Evolutionary conservation across 2,329 filamentous ascomycete genomes (phyloP), one percentile per base, ranked within the genome.

Genomic region (Bipolaris cookei): DNA sequence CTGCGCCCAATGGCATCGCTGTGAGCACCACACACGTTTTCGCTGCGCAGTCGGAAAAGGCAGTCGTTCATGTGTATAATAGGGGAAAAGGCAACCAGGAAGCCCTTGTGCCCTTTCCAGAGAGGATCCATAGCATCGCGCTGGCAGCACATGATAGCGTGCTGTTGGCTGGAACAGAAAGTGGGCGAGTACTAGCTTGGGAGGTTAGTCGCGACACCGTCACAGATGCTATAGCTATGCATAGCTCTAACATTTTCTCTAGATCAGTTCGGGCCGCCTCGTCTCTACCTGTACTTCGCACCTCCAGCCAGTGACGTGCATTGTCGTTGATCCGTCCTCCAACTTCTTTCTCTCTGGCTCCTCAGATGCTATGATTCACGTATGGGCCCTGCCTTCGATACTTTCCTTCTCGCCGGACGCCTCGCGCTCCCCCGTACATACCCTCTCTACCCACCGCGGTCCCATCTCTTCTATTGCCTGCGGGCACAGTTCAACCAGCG

Each of bases 51-150:
- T 84, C 90, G 47, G 92, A 93, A 63, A 98, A 97, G 77, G 91
- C 92, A 0, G 90, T 96, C 39, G 85, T 99, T 1, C 91, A 98
- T 78, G 92, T 99, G 53, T 99, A 98, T 78, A 93, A 86, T 56
- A 85, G 92, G 53, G 83, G 88, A 56, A 90, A 90, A 62, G 90
- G 90, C 25, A 95, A 90, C 67, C 92, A 97, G 73, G 94, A 98
- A 78, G 90, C 91, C 6, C 85, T 91, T 16, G 87, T 98, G 18
- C 90, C 93, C 0, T 96, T 99, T 69, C 88, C 90, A 0, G 94
- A 98, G 77, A 86, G 88, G 68, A 91, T 99, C 70, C 88, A 87
- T 63, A 92, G 90, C 76, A 79, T 96, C 68, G 84, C 87, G 20
- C 82, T 96, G 52, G 86, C 87, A 21, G 88, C 85, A 45, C 85